Percentiles rank a stretch among this genome's conserved stretches.
phyloP scores from a whole-genome alignment of 2,329 filamentous ascomycete species.

The Gaeumannomyces tritici region DNA sequence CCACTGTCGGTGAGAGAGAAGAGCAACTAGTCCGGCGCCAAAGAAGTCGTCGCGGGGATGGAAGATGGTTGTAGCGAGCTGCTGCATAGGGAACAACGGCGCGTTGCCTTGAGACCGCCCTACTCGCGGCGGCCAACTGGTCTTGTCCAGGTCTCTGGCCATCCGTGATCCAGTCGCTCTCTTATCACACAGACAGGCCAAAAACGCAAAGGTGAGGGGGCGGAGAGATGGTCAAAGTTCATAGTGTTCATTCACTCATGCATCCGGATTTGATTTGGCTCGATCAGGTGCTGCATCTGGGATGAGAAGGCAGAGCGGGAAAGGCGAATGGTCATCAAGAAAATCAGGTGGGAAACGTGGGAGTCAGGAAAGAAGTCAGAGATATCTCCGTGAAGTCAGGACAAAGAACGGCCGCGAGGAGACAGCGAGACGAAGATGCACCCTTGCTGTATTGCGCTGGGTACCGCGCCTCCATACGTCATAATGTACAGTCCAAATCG shows the following conservation, averaged over 20 bases:
- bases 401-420: neutral
- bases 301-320: neutral
- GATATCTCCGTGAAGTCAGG: neutral
- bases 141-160: too few species aligned
- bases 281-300: neutral
- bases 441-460: neutral
- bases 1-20: too few species aligned
- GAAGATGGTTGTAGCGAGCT: too few species aligned
- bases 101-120: neutral
- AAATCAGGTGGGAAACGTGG: neutral
- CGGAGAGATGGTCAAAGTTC: neutral
- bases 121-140: too few species aligned
- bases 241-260: slow-evolving; percentile 2
- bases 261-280: neutral
- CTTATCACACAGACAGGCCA: too few species aligned
- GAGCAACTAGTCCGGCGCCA: too few species aligned
- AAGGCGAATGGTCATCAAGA: neutral
- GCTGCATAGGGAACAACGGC: neutral
- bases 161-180: too few species aligned
- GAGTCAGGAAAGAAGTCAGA: neutral
- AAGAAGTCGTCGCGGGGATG: too few species aligned
- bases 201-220: too few species aligned
- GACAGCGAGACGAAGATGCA: neutral
- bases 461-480: too few species aligned
- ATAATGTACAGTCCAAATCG: neutral